Evolutionary conservation across 805 yeast species (phyloP).

Genomic region (Metschnikowia santaceciliae): DNA sequence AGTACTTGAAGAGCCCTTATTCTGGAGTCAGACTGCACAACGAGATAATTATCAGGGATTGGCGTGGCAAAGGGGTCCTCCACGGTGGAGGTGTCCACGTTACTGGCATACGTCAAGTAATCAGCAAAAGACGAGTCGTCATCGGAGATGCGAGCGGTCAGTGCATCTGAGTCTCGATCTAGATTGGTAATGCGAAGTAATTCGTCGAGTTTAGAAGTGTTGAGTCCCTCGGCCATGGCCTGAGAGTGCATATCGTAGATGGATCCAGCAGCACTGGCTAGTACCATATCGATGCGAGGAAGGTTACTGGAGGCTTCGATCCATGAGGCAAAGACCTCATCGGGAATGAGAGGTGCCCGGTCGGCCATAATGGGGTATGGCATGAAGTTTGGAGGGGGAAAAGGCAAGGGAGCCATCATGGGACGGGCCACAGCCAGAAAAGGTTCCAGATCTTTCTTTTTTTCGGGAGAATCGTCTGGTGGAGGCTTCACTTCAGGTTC

Average conservation of each 20-base stretch:
- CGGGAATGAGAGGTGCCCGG: slow-evolving; percentile 31
- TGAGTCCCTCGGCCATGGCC: slow-evolving; percentile 33
- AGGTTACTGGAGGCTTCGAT: slow-evolving; percentile 33
- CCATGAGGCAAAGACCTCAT: slow-evolving; percentile 33
- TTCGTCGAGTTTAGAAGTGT: slow-evolving; percentile 18
- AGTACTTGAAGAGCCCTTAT: neutral
- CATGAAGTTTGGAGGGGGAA: slow-evolving; percentile 44
- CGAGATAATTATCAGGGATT: neutral
- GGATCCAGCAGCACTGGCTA: slow-evolving; percentile 46
- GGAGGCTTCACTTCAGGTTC: neutral
- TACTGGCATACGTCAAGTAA: slow-evolving; percentile 23
- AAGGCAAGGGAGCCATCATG: slow-evolving; percentile 39
- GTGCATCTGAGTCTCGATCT: neutral
- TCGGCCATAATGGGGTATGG: slow-evolving; percentile 41
- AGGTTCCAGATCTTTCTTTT: neutral
- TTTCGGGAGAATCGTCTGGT: neutral
- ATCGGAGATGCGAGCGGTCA: neutral
- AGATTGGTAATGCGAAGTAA: slow-evolving; percentile 7
- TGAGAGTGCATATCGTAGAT: slow-evolving; percentile 33
- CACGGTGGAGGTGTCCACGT: slow-evolving; percentile 22
- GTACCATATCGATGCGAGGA: slow-evolving; percentile 42
- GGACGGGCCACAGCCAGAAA: slow-evolving; percentile 1
- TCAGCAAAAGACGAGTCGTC: slow-evolving; percentile 13
- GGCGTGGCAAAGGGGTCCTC: slow-evolving; percentile 17
- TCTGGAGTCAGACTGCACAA: slow-evolving; percentile 4